A percentile compares a stretch with the other conserved stretches of the same genome.
These are phyloP conservation scores for Apiotrichum gracile DNA, from an alignment of 1,284 basidiomycete species.

Conservation along the genomic window DNA sequence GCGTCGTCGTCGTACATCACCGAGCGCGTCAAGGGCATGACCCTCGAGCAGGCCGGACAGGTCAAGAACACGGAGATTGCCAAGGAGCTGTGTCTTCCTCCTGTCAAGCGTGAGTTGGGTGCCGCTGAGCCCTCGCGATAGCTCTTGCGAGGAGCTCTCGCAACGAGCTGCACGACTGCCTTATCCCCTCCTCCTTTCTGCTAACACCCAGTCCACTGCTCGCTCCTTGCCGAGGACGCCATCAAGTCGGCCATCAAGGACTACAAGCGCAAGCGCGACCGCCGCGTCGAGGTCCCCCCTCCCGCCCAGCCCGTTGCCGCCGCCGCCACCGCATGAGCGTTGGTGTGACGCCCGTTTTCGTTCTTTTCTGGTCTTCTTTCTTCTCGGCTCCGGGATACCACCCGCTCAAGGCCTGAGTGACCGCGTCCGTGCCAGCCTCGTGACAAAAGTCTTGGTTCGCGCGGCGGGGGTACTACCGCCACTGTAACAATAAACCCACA, in stretches of 20 bases:
- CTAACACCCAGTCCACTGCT: conserved; percentile 49
- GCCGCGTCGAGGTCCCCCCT: conserved; percentile 28
- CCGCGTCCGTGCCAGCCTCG: no score
- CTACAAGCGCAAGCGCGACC: conserved; percentile 72
- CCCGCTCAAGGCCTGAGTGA: no score
- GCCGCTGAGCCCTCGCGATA: conserved; percentile 7
- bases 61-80: conserved; percentile 99
- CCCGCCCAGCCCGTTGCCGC: background rate
- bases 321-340: conserved; percentile 1
- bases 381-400: background rate
- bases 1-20: conserved; percentile 97
- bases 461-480: no score
- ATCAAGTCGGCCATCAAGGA: conserved; percentile 90
- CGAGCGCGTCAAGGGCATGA: conserved; percentile 92
- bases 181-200: no score
- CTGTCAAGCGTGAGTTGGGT: conserved; percentile 83
- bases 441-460: no score
- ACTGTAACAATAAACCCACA: no score
- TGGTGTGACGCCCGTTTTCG: background rate
- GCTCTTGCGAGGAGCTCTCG: background rate
- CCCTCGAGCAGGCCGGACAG: conserved; percentile 85
- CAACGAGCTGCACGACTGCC: no score
- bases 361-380: no score
- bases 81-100: conserved; percentile 89
- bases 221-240: conserved; percentile 96